Evolutionary conservation across 495 filamentous ascomycete species (phyloP).

Genomic region (Amorphotheca resinae): DNA sequence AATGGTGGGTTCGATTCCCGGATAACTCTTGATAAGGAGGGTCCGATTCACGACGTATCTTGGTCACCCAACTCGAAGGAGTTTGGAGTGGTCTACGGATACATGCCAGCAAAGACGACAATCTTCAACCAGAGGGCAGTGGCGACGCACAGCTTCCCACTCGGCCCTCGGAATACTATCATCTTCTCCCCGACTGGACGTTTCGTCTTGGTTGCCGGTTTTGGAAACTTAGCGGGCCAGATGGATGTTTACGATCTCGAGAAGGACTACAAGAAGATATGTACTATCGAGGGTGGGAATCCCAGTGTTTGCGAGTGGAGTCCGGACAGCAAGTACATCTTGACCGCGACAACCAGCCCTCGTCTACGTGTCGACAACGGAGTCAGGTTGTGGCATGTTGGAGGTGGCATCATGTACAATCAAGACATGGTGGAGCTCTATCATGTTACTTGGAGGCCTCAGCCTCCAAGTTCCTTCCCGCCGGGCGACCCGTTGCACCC

Average conservation of each 20-base stretch:
- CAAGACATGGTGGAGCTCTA: conserved; percentile 91
- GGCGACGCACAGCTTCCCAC: conserved; percentile 65
- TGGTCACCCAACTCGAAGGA: conserved; percentile 96
- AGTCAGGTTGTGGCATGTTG: conserved; percentile 87
- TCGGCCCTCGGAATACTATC: conserved; percentile 87
- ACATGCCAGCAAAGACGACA: conserved; percentile 94
- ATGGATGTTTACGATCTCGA: conserved; percentile 96
- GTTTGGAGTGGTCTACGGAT: conserved; percentile 94
- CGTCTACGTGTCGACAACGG: conserved; percentile 94
- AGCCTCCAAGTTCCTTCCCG: conserved; percentile 44
- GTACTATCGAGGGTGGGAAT: conserved; percentile 91
- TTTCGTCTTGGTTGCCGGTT: conserved; percentile 87
- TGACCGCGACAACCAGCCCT: conserved; percentile 93
- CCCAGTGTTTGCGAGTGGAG: conserved; percentile 93
- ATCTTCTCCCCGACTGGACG: conserved; percentile 88
- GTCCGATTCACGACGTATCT: conserved; percentile 94
- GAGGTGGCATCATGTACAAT: conserved; percentile 83
- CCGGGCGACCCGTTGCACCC: conserved; percentile 63
- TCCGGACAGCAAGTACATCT: conserved; percentile 84
- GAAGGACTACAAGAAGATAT: conserved; percentile 79
- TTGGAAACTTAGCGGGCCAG: conserved; percentile 92
- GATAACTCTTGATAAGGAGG: conserved; percentile 89
- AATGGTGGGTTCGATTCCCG: conserved; percentile 87
- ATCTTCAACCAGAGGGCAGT: conserved; percentile 86
- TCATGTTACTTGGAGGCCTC: conserved; percentile 81